Evolutionary conservation across 2,329 filamentous ascomycete genomes (phyloP).

Genomic region (Ascochyta viciae-villosae): DNA sequence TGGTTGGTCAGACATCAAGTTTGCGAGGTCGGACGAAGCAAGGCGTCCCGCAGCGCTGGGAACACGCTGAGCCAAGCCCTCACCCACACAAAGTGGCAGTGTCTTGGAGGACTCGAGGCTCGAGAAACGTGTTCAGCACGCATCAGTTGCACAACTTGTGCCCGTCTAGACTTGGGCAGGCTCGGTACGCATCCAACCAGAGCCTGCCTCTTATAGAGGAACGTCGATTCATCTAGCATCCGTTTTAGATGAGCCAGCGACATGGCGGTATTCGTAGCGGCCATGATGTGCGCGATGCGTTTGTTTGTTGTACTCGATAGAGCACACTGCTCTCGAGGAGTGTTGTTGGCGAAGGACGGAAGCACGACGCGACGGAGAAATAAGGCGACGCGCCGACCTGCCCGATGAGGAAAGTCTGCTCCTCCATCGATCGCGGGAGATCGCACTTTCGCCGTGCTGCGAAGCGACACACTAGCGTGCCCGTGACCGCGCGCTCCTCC

Average conservation of each 20-base stretch:
- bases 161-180: constrained; percentile 1
- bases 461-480: not conserved
- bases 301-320: not conserved
- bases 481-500: constrained; percentile 27
- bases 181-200: constrained; percentile 4
- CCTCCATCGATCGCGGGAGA: not conserved
- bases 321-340: not conserved
- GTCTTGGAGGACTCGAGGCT: too few species aligned
- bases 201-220: constrained; percentile 16
- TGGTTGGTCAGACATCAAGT: too few species aligned
- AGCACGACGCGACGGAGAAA: not conserved
- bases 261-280: constrained; percentile 23
- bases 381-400: not conserved
- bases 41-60: too few species aligned
- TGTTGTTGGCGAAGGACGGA: not conserved
- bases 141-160: not conserved
- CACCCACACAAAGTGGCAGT: too few species aligned
- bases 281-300: constrained; percentile 38
- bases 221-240: constrained; percentile 28
- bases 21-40: too few species aligned
- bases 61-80: too few species aligned
- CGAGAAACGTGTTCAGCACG: too few species aligned
- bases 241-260: constrained; percentile 35
- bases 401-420: not conserved
- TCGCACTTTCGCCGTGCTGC: not conserved